phyloP scores from a whole-genome alignment of 495 filamentous ascomycete genomes.

The Haplographium delicatum region DNA sequence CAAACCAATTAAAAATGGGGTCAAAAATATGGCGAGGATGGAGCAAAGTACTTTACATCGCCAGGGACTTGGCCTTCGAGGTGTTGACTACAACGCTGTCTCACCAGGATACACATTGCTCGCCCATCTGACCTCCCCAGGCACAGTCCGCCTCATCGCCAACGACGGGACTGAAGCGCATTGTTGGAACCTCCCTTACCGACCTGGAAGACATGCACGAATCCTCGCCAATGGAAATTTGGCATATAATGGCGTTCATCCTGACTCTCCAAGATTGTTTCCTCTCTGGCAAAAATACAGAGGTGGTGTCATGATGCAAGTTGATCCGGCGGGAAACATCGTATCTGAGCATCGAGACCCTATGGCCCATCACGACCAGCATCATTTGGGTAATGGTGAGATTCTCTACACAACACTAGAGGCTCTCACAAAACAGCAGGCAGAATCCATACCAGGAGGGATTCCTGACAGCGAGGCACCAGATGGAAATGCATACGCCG shows the following conservation, averaged over 20 bases:
- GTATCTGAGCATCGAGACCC: slow-evolving; percentile 37
- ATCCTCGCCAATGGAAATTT: slow-evolving; percentile 39
- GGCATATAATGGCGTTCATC: slow-evolving; percentile 40
- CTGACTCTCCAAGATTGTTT: slow-evolving; percentile 35
- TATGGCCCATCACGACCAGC: slow-evolving; percentile 41
- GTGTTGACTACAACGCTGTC: slow-evolving; percentile 34
- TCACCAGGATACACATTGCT: slow-evolving; percentile 41
- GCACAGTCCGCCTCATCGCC: slow-evolving; percentile 37
- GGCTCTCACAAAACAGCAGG: slow-evolving; percentile 32
- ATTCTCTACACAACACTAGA: slow-evolving; percentile 41
- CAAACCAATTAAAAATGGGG: too few species aligned
- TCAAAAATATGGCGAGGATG: slow-evolving; percentile 20
- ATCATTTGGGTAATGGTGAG: slow-evolving; percentile 39
- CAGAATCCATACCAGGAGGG: slow-evolving; percentile 33
- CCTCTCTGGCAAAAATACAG: slow-evolving; percentile 43
- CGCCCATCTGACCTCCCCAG: slow-evolving; percentile 34
- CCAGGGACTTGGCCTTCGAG: slow-evolving; percentile 38
- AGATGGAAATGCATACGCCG: slow-evolving; percentile 35
- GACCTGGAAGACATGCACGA: slow-evolving; percentile 38
- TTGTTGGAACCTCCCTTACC: slow-evolving; percentile 37
- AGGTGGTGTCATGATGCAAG: slow-evolving; percentile 40
- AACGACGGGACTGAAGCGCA: slow-evolving; percentile 40
- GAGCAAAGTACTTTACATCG: slow-evolving; percentile 40
- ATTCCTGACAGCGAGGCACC: slow-evolving; percentile 36
- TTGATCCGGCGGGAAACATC: slow-evolving; percentile 33